These are phyloP conservation scores for Fagus sylvatica DNA, from an alignment of 306 rosid species.

Conservation along the genomic window DNA sequence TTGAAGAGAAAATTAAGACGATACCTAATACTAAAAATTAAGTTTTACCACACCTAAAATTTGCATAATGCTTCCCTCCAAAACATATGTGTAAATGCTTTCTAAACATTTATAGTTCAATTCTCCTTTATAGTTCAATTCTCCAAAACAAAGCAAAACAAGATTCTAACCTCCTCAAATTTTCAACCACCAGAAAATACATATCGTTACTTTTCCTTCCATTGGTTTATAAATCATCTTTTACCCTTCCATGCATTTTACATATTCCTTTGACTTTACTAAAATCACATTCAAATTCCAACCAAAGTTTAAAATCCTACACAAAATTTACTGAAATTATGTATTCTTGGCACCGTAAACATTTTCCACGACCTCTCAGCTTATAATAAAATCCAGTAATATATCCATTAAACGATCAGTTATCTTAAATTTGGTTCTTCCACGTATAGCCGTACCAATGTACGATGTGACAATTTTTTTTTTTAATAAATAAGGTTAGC, in stretches of 20 bases:
- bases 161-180: not conserved
- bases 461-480: too few species aligned
- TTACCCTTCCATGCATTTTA: not conserved
- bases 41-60: not conserved
- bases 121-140: not conserved
- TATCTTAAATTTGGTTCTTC: not conserved
- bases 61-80: not conserved
- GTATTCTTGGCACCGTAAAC: not conserved
- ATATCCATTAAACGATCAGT: not conserved
- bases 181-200: not conserved
- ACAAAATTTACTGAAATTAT: not conserved
- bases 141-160: not conserved
- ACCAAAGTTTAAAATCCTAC: not conserved
- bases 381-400: not conserved
- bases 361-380: not conserved
- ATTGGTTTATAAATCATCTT: constrained; percentile 2
- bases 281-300: not conserved
- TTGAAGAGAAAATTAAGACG: not conserved
- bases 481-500: too few species aligned
- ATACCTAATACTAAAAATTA: not conserved
- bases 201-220: not conserved
- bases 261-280: not conserved
- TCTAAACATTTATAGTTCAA: not conserved
- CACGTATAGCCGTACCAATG: not conserved
- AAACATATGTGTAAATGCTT: not conserved